Evolutionary conservation across 2,329 filamentous ascomycete genomes (phyloP).

Genomic region (Trichoderma cornu-damae): DNA sequence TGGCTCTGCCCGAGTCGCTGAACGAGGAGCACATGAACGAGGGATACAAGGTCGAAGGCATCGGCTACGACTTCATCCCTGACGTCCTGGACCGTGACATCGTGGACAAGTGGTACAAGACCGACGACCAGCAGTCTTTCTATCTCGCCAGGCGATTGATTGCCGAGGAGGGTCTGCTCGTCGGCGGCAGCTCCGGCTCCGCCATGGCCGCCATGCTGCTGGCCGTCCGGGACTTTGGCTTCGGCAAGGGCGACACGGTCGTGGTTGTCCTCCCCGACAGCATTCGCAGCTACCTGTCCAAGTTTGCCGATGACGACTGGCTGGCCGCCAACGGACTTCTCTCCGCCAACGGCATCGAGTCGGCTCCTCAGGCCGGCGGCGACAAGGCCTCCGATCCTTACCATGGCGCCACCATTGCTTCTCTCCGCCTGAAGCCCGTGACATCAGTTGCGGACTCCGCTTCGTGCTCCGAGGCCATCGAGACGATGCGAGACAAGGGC

Average conservation of each 20-base stretch:
- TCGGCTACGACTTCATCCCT: slow-evolving; percentile 97
- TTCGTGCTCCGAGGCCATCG: slow-evolving; percentile 79
- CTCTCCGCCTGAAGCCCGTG: slow-evolving; percentile 86
- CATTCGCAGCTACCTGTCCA: slow-evolving; percentile 94
- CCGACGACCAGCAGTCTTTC: slow-evolving; percentile 87
- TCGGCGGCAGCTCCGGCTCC: slow-evolving; percentile 89
- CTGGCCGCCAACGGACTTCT: slow-evolving; percentile 92
- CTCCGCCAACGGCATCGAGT: slow-evolving; percentile 42
- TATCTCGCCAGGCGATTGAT: slow-evolving; percentile 85
- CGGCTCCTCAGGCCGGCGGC: slow-evolving; percentile 38
- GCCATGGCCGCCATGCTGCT: slow-evolving; percentile 78
- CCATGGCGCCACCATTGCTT: slow-evolving; percentile 69
- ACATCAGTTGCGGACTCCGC: slow-evolving; percentile 71
- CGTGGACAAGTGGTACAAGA: slow-evolving; percentile 98
- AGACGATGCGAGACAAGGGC: slow-evolving; percentile 96
- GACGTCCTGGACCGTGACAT: slow-evolving; percentile 77
- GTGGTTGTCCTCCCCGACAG: slow-evolving; percentile 92
- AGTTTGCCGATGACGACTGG: slow-evolving; percentile 99
- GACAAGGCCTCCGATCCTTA: slow-evolving; percentile 60
- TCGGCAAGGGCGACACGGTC: slow-evolving; percentile 78
- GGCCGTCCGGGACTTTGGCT: slow-evolving; percentile 69
- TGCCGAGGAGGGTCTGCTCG: slow-evolving; percentile 86
- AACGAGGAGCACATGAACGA: slow-evolving; percentile 79
- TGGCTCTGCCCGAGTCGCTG: slow-evolving; percentile 73
- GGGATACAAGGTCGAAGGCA: slow-evolving; percentile 95